Conservation (phyloP, 345 rosid genomes). For the Euphorbia tirucalli region DNA sequence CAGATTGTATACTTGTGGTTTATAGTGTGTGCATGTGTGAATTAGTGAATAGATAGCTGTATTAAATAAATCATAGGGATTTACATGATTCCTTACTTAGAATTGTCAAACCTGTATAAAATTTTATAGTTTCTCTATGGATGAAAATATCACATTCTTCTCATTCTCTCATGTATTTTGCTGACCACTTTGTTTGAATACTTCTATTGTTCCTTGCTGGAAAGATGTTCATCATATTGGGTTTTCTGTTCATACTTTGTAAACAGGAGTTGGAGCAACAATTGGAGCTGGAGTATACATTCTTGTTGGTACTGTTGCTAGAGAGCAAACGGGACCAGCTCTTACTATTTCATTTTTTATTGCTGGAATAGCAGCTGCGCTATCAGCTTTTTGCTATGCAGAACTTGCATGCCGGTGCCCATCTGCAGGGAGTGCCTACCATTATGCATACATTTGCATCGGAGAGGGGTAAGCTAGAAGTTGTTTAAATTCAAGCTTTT, state of each 20-base stretch:
- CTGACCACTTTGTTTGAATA: too few relatives aligned
- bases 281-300: slow-evolving; percentile 98
- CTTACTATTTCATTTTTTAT: slow-evolving; percentile 81
- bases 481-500: slow-evolving; percentile 11
- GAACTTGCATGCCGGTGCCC: slow-evolving; percentile 95
- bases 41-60: too few relatives aligned
- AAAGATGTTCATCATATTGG: too few relatives aligned
- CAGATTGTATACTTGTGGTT: too few relatives aligned
- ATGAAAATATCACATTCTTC: too few relatives aligned
- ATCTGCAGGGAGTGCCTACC: slow-evolving; percentile 99
- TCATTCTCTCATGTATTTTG: too few relatives aligned
- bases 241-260: neutral
- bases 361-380: slow-evolving; percentile 93
- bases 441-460: slow-evolving; percentile 83
- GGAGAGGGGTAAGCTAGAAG: slow-evolving; percentile 72
- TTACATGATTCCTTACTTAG: too few relatives aligned
- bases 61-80: too few relatives aligned
- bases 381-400: slow-evolving; percentile 94
- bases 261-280: slow-evolving; percentile 90
- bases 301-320: slow-evolving; percentile 93
- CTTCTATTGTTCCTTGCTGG: too few relatives aligned
- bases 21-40: too few relatives aligned
- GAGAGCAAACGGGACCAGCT: slow-evolving; percentile 98
- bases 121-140: neutral
- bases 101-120: too few relatives aligned